Percentiles rank a stretch among this genome's conserved stretches.
phyloP scores from a whole-genome alignment of 2,329 filamentous ascomycete species.

The Neurospora sp. region DNA sequence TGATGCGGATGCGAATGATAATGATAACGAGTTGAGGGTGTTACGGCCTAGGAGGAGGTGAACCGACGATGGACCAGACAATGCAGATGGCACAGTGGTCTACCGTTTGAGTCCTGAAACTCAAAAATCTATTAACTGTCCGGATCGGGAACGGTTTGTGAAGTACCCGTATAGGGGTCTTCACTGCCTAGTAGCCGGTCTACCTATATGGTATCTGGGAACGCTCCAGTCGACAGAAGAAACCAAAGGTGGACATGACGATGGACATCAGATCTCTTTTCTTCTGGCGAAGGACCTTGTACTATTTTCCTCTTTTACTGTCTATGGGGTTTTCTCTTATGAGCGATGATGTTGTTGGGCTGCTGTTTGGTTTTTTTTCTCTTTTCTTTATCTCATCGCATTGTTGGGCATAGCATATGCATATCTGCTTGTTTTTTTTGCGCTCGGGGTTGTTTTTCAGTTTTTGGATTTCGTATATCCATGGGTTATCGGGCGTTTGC shows the following conservation, averaged over 20 bases:
- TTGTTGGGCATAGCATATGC: background rate
- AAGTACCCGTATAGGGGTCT: no score
- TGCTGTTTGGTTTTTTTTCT: background rate
- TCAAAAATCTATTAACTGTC: no score
- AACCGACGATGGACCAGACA: background rate
- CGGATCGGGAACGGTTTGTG: no score
- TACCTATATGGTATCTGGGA: background rate
- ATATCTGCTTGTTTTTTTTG: background rate
- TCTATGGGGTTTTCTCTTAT: background rate
- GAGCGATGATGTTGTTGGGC: background rate
- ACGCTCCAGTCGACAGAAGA: background rate
- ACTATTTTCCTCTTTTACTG: background rate
- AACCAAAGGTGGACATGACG: background rate
- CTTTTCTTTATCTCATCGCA: background rate
- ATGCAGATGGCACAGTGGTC: no score
- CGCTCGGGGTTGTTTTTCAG: background rate
- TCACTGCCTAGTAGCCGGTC: no score
- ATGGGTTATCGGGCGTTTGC: background rate
- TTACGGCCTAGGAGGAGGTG: background rate
- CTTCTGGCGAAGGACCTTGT: background rate
- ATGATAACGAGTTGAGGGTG: background rate
- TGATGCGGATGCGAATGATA: background rate
- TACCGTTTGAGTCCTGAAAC: no score
- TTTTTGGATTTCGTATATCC: background rate
- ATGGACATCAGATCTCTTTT: background rate